A percentile compares a stretch with the other conserved stretches of the same genome.
phyloP scores from a whole-genome alignment of 2,329 filamentous ascomycete genomes.

The Chrysosporium queenslandicum region DNA sequence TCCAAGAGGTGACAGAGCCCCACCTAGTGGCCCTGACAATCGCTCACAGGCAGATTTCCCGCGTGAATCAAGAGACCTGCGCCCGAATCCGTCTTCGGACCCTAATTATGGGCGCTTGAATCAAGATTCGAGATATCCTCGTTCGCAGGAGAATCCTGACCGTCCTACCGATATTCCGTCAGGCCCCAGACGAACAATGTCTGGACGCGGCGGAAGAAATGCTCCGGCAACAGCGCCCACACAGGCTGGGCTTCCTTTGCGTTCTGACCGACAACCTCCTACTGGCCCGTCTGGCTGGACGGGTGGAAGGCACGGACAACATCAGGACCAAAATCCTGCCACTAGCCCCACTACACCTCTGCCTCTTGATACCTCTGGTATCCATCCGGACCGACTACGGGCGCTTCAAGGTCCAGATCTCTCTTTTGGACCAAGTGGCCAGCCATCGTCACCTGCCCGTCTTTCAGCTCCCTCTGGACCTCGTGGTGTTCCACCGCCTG shows the following conservation, averaged over 20 bases:
- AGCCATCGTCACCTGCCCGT: slow-evolving; percentile 20
- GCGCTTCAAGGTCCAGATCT: slow-evolving; percentile 29
- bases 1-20: slow-evolving; percentile 34
- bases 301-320: slow-evolving; percentile 28
- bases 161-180: slow-evolving; percentile 41
- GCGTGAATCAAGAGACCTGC: slow-evolving; percentile 24
- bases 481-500: slow-evolving; percentile 29
- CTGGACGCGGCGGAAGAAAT: slow-evolving; percentile 26
- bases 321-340: slow-evolving; percentile 23
- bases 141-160: slow-evolving; percentile 36
- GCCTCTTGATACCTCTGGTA: slow-evolving; percentile 35
- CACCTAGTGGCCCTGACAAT: slow-evolving; percentile 27
- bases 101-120: slow-evolving; percentile 40
- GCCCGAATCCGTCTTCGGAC: slow-evolving; percentile 30
- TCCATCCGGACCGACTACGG: slow-evolving; percentile 47
- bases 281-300: slow-evolving; percentile 35
- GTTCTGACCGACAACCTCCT: slow-evolving; percentile 35
- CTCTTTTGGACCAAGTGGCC: background rate
- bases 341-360: slow-evolving; percentile 18
- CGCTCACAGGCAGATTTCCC: slow-evolving; percentile 21
- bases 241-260: slow-evolving; percentile 19
- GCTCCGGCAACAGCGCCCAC: slow-evolving; percentile 27
- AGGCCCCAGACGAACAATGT: slow-evolving; percentile 40
- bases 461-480: slow-evolving; percentile 34
- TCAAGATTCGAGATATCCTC: slow-evolving; percentile 32